Evolutionary conservation across 2,329 filamentous ascomycete species (phyloP).

Genomic region (Drechslerella coelobrocha): DNA sequence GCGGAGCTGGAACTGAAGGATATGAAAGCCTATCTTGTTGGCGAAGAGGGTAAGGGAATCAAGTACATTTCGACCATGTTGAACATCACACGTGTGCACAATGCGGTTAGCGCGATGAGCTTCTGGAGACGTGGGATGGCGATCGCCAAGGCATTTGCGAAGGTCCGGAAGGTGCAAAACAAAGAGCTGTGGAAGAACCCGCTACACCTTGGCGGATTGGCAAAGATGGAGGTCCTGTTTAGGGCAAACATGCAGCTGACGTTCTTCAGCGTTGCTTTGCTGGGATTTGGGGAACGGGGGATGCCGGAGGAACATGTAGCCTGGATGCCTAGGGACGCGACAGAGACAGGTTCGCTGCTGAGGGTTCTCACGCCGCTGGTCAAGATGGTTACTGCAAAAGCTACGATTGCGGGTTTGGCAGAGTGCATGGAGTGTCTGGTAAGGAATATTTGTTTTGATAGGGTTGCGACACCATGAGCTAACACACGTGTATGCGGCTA

Average conservation of each 20-base stretch:
- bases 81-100: slow-evolving; percentile 70
- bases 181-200: slow-evolving; percentile 63
- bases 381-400: slow-evolving; percentile 67
- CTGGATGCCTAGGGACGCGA: slow-evolving; percentile 42
- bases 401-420: slow-evolving; percentile 63
- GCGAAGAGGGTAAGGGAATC: slow-evolving; percentile 70
- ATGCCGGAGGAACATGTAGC: slow-evolving; percentile 54
- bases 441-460: not conserved
- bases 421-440: slow-evolving; percentile 66
- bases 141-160: slow-evolving; percentile 67
- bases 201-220: slow-evolving; percentile 67
- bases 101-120: slow-evolving; percentile 64
- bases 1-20: slow-evolving; percentile 72
- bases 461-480: not conserved
- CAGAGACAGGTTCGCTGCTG: slow-evolving; percentile 57
- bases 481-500: not conserved
- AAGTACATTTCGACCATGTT: slow-evolving; percentile 73
- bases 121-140: slow-evolving; percentile 66
- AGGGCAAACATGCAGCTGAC: slow-evolving; percentile 66
- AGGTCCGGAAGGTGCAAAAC: slow-evolving; percentile 64
- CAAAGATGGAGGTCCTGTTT: slow-evolving; percentile 66
- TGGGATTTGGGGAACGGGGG: slow-evolving; percentile 65
- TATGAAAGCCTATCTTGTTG: slow-evolving; percentile 72
- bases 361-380: slow-evolving; percentile 67
- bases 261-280: slow-evolving; percentile 64